Evolutionary conservation across 2,329 filamentous ascomycete genomes (phyloP).

Genomic region (Knoxdaviesia proteae): DNA sequence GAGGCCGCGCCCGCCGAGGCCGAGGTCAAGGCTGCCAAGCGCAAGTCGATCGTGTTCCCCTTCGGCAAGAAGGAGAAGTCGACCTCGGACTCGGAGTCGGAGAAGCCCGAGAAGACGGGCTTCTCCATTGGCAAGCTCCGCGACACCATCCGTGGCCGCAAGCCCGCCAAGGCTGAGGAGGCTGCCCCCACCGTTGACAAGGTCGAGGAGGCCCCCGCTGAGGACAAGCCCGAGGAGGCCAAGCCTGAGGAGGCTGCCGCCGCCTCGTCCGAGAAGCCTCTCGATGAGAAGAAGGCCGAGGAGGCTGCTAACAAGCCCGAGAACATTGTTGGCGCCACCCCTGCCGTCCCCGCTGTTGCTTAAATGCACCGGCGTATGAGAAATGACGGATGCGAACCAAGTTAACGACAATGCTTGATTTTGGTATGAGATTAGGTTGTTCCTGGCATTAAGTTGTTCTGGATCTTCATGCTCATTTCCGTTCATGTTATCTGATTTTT

Average conservation of each 20-base stretch:
- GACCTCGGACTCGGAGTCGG: slow-evolving; percentile 38
- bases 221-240: slow-evolving; percentile 11
- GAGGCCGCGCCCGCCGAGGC: slow-evolving; percentile 36
- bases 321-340: slow-evolving; percentile 16
- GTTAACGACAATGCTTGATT: no score
- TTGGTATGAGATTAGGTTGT: no score
- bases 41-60: slow-evolving; percentile 58
- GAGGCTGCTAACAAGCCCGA: slow-evolving; percentile 21
- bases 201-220: slow-evolving; percentile 10
- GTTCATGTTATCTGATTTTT: no score
- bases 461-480: no score
- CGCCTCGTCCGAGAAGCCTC: slow-evolving; percentile 5
- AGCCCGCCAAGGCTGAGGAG: slow-evolving; percentile 16
- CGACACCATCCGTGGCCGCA: slow-evolving; percentile 28
- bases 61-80: slow-evolving; percentile 59
- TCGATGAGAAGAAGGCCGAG: slow-evolving; percentile 8
- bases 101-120: slow-evolving; percentile 31
- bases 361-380: slow-evolving; percentile 13
- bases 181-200: slow-evolving; percentile 11
- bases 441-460: no score
- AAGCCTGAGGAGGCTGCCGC: slow-evolving; percentile 9
- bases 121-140: slow-evolving; percentile 35
- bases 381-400: no score
- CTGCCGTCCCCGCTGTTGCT: slow-evolving; percentile 29
- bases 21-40: slow-evolving; percentile 54